Evolutionary conservation across 805 yeast genomes (phyloP), one percentile per base, ranked within the genome.

Genomic region (Wickerhamomyces ciferrii): DNA sequence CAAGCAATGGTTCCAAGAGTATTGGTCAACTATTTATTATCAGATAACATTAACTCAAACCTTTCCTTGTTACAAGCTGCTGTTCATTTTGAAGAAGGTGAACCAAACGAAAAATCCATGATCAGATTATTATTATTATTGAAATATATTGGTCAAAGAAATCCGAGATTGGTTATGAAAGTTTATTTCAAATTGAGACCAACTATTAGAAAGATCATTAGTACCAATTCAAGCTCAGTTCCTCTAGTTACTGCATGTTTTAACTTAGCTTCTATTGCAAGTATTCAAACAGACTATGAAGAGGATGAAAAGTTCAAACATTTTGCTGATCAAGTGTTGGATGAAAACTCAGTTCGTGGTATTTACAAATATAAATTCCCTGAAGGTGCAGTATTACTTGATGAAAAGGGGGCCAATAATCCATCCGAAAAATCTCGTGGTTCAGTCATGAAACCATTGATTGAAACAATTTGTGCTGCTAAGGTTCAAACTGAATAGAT

Each of bases 1-100:
- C 60, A 62, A 14, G 56, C 60, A 19, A 61, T 57, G n/a, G 54
- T 74, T 10, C 81, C 83, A 10, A 56, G 58, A 24, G 27, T 47
- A 3, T 47, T 72, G 29, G 48, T 65, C 11, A 66, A 61, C 45
- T 62, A 68, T 63, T 34, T 70, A 25, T 42, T 60, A 6, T 58
- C 63, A 4, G 65, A 63, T 38, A 43, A 55, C 6, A 59, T 60
- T 8, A 49, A 52, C 18, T 61, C 74, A 0, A 61, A 60, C 39
- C 45, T 70, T 36, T 53, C 69, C 0, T 52, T 71, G 10, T 59
- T 63, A 25, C 71, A 70, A 47, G 65, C 63, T 21, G 59, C 69
- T 2, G 43, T 58, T 2, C 58, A 62, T 42, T 66, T 70, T 49
- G 61, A 56, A 25, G 52, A 61, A 20, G 58, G 61, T 2, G 49